Base-by-base conservation (phyloP, 1,284 basidiomycete species). In the Rhodotorula sp. region DNA sequence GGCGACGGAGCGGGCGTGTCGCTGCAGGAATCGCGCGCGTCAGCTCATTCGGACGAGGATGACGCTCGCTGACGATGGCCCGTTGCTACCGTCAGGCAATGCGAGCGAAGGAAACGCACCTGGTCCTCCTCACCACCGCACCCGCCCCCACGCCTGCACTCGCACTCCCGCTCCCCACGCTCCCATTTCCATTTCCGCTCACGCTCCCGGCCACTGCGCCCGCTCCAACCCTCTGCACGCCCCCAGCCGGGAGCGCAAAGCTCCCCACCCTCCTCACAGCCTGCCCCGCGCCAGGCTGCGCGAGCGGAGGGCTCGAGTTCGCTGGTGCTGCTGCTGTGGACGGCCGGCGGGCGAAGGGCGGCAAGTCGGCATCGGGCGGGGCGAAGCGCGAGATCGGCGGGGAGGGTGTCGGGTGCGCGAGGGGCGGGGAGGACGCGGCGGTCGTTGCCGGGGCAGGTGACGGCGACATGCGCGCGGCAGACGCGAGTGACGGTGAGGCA, bases 331-430 rank as follows among this genome's bases (percentile, higher is more conserved):
- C 39, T 1, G 63, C 61, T 10, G 55, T 54, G 22, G 17, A 29
- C 8, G 57, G 59, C 7, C 74, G 70, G 6, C 75, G 67, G 34
- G 75, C 75, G 61, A 76, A 76, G 0, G 75, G 72, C 4, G 70
- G 72, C 29, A 64, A 72, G 34, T 76, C 53, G 32, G 32, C 70
- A 5, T 63, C 61, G 6, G 39, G 32, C 21, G 61, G 53, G 3
- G 61, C 61, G 32, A 63, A 63, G 29, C 61, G 61, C 3, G 61
- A 63, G 39, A 55, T n/a, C 2, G 37, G 34, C 25, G 36, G 27
- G 5, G 48, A 34, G 27, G 61, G 51, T 0, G 34, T 41, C 21
- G 59, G 60, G 22, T 41, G 19, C 59, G 59, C 37, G 62, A 57
- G 25, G 34, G 58, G 0, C 5, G 61, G 8, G 54, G 29, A 9